Evolutionary conservation across 805 yeast species (phyloP).

Genomic region (Komagataella phaffii): DNA sequence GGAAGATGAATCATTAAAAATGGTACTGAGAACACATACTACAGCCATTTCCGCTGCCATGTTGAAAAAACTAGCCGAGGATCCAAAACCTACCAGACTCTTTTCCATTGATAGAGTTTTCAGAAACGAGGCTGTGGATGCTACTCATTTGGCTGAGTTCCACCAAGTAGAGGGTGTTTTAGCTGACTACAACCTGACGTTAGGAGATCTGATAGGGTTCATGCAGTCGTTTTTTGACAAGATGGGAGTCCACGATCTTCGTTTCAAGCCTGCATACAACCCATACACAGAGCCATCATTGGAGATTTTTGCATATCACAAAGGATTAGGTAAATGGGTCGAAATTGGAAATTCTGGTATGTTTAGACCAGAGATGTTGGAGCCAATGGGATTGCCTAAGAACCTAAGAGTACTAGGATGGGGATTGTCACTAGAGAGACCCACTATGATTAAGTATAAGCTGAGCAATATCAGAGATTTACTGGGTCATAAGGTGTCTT

Average conservation of each 20-base stretch:
- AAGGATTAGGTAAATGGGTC: slow-evolving; percentile 92
- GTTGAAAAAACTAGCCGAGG: slow-evolving; percentile 75
- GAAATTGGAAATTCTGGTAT: slow-evolving; percentile 99
- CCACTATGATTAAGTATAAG: slow-evolving; percentile 97
- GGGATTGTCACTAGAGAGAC: slow-evolving; percentile 96
- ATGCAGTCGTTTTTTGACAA: slow-evolving; percentile 94
- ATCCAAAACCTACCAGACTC: slow-evolving; percentile 82
- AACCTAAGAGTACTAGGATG: slow-evolving; percentile 91
- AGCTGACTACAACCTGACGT: slow-evolving; percentile 88
- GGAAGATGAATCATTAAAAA: slow-evolving; percentile 75
- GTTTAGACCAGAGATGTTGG: slow-evolving; percentile 99
- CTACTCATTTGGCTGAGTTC: slow-evolving; percentile 97
- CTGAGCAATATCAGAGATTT: slow-evolving; percentile 93
- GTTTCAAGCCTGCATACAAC: slow-evolving; percentile 98
- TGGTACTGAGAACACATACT: slow-evolving; percentile 95
- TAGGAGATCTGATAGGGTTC: slow-evolving; percentile 95
- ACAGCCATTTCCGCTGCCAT: slow-evolving; percentile 87
- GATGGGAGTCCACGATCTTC: slow-evolving; percentile 92
- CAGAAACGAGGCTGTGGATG: slow-evolving; percentile 99
- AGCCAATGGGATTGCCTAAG: slow-evolving; percentile 94
- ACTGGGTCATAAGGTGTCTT: slow-evolving; percentile 90
- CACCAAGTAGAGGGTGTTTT: slow-evolving; percentile 99
- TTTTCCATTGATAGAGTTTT: slow-evolving; percentile 96
- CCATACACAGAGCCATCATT: slow-evolving; percentile 98
- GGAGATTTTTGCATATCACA: slow-evolving; percentile 96